phyloP scores from a whole-genome alignment of 352 stramenopile species.

The Globisporangium irregulare region DNA sequence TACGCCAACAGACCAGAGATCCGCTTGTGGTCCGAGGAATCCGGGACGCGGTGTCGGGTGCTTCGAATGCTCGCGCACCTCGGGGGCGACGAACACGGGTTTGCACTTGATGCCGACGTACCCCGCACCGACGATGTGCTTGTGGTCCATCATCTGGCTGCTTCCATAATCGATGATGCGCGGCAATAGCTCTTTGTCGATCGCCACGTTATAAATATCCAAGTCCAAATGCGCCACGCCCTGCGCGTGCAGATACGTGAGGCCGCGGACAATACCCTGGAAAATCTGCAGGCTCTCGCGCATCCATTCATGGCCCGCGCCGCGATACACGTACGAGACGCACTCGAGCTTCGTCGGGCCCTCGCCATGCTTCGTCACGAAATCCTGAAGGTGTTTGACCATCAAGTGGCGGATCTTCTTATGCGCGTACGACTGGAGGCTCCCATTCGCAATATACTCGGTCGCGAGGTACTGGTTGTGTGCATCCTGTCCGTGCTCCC shows the following conservation, averaged over 20 bases:
- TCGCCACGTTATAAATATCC: conserved; percentile 84
- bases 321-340: conserved; percentile 75
- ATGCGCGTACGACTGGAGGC: conserved; percentile 69
- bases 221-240: conserved; percentile 77
- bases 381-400: conserved; percentile 68
- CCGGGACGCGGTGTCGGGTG: conserved; percentile 52
- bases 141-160: conserved; percentile 74
- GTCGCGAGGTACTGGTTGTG: conserved; percentile 84
- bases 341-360: conserved; percentile 76
- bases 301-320: conserved; percentile 77
- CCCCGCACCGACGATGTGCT: conserved; percentile 48
- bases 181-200: conserved; percentile 48
- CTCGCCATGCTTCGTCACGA: conserved; percentile 51
- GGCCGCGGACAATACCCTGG: conserved; percentile 53
- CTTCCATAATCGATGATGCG: conserved; percentile 83
- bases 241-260: conserved; percentile 82
- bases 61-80: conserved; percentile 63
- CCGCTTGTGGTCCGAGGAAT: conserved; percentile 67
- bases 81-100: conserved; percentile 67
- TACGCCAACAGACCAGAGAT: conserved; percentile 80
- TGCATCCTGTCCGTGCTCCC: conserved; percentile 65
- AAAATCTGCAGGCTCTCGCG: conserved; percentile 66
- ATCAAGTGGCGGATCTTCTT: conserved; percentile 66
- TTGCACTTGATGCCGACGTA: conserved; percentile 85
- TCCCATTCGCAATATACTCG: conserved; percentile 80